Percentiles rank a stretch among this genome's conserved stretches.
These are phyloP conservation scores for Colletotrichum spinosum DNA, from an alignment of 2,329 filamentous ascomycete genomes.

Conservation along the genomic window DNA sequence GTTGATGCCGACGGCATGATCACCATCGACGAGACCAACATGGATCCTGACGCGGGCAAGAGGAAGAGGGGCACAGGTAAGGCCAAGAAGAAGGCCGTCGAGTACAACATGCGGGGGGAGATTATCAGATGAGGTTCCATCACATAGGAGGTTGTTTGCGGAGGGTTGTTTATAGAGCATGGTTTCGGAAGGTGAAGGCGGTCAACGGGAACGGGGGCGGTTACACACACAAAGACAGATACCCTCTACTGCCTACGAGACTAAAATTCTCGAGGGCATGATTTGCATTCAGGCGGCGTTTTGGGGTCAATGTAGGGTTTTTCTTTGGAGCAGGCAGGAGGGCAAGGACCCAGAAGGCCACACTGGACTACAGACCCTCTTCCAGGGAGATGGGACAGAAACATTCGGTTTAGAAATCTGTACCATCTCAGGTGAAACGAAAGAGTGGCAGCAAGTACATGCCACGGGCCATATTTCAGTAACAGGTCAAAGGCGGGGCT, in stretches of 20 bases:
- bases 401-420: no score
- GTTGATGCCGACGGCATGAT: slow-evolving; percentile 37
- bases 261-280: background rate
- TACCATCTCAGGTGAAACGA: no score
- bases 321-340: background rate
- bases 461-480: no score
- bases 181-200: background rate
- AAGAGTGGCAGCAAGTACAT: no score
- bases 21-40: slow-evolving; percentile 38
- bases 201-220: background rate
- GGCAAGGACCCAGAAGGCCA: no score
- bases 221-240: slow-evolving; percentile 3
- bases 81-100: slow-evolving; percentile 45
- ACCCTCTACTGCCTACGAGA: slow-evolving; percentile 2
- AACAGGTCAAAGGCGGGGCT: no score
- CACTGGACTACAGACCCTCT: no score
- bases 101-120: slow-evolving; percentile 43
- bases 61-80: slow-evolving; percentile 50
- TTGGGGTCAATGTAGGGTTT: no score
- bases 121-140: slow-evolving; percentile 24
- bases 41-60: slow-evolving; percentile 29
- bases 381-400: no score
- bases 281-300: slow-evolving; percentile 19
- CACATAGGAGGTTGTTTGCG: background rate
- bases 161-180: background rate